A percentile compares a stretch with the other conserved stretches of the same genome.
These are phyloP conservation scores for Solanum gandarillasii DNA, from an alignment of 257 asterid species.

Conservation along the genomic window DNA sequence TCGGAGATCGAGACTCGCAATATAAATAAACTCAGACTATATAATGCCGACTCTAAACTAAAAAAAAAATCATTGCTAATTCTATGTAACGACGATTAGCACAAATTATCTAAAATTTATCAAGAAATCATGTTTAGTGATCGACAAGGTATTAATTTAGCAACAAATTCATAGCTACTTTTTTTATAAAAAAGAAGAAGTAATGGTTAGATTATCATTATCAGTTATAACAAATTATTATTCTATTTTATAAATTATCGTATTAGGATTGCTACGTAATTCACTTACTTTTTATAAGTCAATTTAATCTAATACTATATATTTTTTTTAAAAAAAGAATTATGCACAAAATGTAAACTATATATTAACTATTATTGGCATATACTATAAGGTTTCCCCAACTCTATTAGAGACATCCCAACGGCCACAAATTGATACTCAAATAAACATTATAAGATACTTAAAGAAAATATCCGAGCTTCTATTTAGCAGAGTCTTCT, in stretches of 20 bases:
- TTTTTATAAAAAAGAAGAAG: background rate
- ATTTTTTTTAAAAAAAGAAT: background rate
- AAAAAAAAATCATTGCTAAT: background rate
- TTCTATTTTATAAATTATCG: no score
- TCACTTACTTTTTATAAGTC: background rate
- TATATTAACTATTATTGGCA: background rate
- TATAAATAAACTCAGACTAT: fast-evolving
- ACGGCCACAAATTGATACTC: background rate
- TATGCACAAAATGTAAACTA: background rate
- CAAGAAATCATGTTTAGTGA: background rate
- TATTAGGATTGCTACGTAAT: background rate
- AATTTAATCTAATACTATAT: background rate
- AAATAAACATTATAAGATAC: background rate
- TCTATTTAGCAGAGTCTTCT: background rate
- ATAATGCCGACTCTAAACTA: background rate
- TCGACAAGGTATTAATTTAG: background rate
- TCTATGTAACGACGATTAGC: background rate
- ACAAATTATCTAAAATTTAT: background rate
- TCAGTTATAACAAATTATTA: background rate
- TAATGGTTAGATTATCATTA: no score
- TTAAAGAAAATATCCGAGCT: background rate
- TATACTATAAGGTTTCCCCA: background rate
- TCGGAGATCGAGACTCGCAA: background rate
- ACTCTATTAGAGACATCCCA: background rate
- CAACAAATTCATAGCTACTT: background rate